Percentiles rank a stretch among this genome's conserved stretches.
Conservation (phyloP, 2,329 filamentous ascomycete species). For the Aspergillus eucalypticola region DNA sequence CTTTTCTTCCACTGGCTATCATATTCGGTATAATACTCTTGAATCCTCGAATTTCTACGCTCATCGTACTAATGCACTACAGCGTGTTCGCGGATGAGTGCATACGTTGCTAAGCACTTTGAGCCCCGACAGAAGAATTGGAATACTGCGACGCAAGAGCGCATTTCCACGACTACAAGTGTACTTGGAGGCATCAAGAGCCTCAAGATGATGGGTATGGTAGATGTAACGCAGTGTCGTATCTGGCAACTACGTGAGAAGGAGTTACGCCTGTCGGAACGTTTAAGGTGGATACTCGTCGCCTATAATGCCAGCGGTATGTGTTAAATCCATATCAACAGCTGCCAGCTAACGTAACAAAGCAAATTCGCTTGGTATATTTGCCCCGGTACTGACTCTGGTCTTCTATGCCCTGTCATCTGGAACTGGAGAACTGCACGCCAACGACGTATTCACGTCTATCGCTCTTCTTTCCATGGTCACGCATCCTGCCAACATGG, state of each 20-base stretch:
- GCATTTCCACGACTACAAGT: neutral
- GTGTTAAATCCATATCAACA: neutral
- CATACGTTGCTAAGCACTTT: slow-evolving; percentile 1
- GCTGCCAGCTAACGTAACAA: neutral
- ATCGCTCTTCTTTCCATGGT: slow-evolving; percentile 5
- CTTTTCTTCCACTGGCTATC: neutral
- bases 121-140: neutral
- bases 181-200: neutral
- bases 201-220: slow-evolving; percentile 7
- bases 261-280: neutral
- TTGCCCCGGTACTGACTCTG: neutral
- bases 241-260: neutral
- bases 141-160: neutral
- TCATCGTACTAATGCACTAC: neutral
- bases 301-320: slow-evolving; percentile 5
- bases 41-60: neutral
- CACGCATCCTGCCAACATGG: slow-evolving; percentile 8
- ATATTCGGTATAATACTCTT: neutral
- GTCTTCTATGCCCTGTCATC: neutral
- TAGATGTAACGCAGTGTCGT: neutral
- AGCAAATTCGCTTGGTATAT: slow-evolving; percentile 5
- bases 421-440: neutral
- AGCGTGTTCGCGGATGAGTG: slow-evolving; percentile 2
- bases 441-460: neutral
- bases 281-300: neutral